Evolutionary conservation across 192 early-diverging fungal species (phyloP).

Genomic region (Podila epigama): DNA sequence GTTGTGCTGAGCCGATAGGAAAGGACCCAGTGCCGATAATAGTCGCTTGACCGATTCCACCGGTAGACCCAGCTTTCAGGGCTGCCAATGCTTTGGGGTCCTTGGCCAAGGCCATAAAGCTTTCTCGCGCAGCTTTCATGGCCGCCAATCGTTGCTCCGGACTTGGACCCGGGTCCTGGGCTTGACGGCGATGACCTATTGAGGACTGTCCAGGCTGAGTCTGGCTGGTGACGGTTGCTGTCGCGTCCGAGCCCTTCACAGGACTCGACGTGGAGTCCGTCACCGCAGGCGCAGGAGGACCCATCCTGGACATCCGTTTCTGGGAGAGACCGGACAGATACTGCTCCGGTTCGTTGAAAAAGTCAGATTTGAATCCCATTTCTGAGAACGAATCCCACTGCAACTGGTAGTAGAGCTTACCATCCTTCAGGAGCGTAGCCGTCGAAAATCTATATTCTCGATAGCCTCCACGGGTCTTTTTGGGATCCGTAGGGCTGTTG

Average conservation of each 20-base stretch:
- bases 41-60: conserved; percentile 50
- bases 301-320: conserved; percentile 44
- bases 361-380: conserved; percentile 32
- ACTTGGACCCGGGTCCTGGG: conserved; percentile 27
- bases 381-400: conserved; percentile 43
- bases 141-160: conserved; percentile 33
- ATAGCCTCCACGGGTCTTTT: conserved; percentile 22
- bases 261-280: conserved; percentile 20
- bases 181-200: conserved; percentile 5
- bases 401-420: conserved; percentile 53
- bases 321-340: conserved; percentile 47
- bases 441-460: conserved; percentile 49
- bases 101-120: conserved; percentile 46
- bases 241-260: conserved; percentile 1
- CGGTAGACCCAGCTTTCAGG: conserved; percentile 50
- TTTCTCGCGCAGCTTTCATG: conserved; percentile 42
- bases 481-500: conserved; percentile 17
- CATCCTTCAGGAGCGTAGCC: conserved; percentile 51
- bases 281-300: neutral
- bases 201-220: neutral
- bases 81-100: conserved; percentile 50
- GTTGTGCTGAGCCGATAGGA: conserved; percentile 49
- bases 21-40: conserved; percentile 53
- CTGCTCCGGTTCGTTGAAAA: conserved; percentile 44
- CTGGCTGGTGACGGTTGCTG: neutral